Evolutionary conservation across 2,329 filamentous ascomycete genomes (phyloP).

Genomic region (Polychaeton citri): DNA sequence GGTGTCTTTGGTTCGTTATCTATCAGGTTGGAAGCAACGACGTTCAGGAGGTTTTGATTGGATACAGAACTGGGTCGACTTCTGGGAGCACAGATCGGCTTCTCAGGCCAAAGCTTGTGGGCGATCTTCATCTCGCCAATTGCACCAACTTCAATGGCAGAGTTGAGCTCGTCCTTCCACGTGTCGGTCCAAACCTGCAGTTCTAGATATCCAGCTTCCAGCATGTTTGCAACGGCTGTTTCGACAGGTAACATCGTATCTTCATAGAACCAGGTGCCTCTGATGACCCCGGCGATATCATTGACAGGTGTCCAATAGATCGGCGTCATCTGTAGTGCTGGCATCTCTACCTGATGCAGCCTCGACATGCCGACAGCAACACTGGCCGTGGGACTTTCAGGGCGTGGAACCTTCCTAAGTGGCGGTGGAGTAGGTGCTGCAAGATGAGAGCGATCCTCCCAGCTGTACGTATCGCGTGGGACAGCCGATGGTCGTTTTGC

Average conservation of each 20-base stretch:
- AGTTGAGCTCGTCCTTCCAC: conserved; percentile 82
- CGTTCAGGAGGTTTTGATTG: conserved; percentile 10
- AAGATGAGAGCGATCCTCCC: conserved; percentile 28
- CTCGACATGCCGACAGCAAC: conserved; percentile 83
- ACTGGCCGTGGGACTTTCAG: conserved; percentile 34
- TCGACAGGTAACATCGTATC: conserved; percentile 89
- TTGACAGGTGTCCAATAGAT: conserved; percentile 97
- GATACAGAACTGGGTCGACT: conserved; percentile 4
- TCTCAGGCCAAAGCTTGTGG: conserved; percentile 66
- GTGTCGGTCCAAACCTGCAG: conserved; percentile 79
- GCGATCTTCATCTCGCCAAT: conserved; percentile 84
- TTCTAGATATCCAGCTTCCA: conserved; percentile 82
- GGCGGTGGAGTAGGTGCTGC: conserved; percentile 15
- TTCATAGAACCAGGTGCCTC: conserved; percentile 95
- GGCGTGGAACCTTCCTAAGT: conserved; percentile 6
- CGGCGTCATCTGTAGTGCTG: conserved; percentile 71
- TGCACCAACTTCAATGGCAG: conserved; percentile 79
- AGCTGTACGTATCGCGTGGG: conserved; percentile 34
- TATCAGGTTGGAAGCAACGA: conserved; percentile 14
- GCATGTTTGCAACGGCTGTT: conserved; percentile 71
- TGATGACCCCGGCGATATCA: conserved; percentile 67
- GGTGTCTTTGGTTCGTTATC: conserved; percentile 25
- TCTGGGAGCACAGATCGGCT: conserved; percentile 29
- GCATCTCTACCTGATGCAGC: conserved; percentile 76
- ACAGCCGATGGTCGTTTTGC: conserved; percentile 15